Evolutionary conservation across 192 early-diverging fungal species (phyloP), one percentile per base, ranked within the genome.

Genomic region (Coemansia brasiliensis): DNA sequence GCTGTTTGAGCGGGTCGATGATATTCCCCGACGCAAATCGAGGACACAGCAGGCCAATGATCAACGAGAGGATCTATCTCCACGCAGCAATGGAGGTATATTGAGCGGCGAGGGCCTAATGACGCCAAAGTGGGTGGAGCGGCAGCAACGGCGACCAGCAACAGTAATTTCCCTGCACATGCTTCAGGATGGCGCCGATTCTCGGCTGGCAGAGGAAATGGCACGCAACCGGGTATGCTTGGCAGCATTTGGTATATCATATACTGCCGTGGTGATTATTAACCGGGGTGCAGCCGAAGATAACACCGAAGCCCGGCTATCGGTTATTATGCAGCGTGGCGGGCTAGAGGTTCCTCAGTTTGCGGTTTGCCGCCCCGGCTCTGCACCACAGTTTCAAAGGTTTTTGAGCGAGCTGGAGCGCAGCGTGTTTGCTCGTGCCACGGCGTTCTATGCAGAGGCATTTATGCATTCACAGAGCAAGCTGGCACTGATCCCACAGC

Each of bases 211-310:
- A 8, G 64, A 59, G 27, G 74, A 71, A 22, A 43, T 78, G 18
- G 74, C 74, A 50, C 74, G 74, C 58, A 72, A 67, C 42, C 69
- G 74, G 29, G 63, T 78, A 18, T 78, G 74, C 7, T 10, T 67
- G 42, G 69, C 74, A 5, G 41, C 74, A 1, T 61, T 25, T 18
- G 69, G 65, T 1, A 49, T 78, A 15, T 26, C 65, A 0, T 78
- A 78, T 43, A 58, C 58, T 15, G 68, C 61, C 1, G 69, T 78
- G 10, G 49, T 78, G 3, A 55, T 78, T 1, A 54, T 67, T 27
- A 57, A 37, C 39, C 55, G 74, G 3, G 61, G 60, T 5, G 44
- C 25, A 20, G 39, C 29, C 7, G 63, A 59, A 12, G 60, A 64
- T 8, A 40, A 12, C 37, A 42, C 39, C 3, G 63, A 70, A 11